These are phyloP conservation scores for Cladosporium sp. DNA, from an alignment of 2,329 filamentous ascomycete genomes.

Conservation along the genomic window DNA sequence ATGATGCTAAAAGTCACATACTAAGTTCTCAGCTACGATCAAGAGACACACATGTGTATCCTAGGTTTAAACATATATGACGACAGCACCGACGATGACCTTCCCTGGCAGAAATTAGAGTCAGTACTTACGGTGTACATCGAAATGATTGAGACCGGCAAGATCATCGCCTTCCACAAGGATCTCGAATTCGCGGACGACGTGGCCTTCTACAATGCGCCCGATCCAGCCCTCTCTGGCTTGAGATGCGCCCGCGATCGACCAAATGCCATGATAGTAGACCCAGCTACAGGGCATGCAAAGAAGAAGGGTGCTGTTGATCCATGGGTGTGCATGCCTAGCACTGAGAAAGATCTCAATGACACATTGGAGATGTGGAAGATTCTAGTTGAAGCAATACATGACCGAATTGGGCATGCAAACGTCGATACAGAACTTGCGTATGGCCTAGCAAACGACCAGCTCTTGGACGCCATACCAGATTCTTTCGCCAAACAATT, in stretches of 20 bases:
- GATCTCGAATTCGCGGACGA: background rate
- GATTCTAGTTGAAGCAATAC: background rate
- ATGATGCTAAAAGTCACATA: background rate
- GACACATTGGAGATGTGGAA: background rate
- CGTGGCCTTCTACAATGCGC: background rate
- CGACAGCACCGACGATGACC: background rate
- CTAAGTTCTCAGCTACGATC: background rate
- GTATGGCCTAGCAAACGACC: background rate
- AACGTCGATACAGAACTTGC: background rate
- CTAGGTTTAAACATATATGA: background rate
- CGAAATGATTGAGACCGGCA: conserved; percentile 1
- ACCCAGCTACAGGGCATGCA: background rate
- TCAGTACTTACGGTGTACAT: background rate
- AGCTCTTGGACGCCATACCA: background rate
- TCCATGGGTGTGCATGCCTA: background rate
- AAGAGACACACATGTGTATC: background rate
- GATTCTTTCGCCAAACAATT: background rate
- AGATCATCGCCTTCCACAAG: background rate
- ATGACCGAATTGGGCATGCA: background rate
- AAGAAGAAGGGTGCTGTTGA: background rate
- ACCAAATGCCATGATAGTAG: background rate
- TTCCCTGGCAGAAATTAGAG: background rate
- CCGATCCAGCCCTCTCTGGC: background rate
- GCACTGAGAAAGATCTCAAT: background rate
- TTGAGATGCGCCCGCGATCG: background rate